These are phyloP conservation scores for Colletotrichum zoysiae DNA, from an alignment of 2,329 filamentous ascomycete species.

Conservation along the genomic window DNA sequence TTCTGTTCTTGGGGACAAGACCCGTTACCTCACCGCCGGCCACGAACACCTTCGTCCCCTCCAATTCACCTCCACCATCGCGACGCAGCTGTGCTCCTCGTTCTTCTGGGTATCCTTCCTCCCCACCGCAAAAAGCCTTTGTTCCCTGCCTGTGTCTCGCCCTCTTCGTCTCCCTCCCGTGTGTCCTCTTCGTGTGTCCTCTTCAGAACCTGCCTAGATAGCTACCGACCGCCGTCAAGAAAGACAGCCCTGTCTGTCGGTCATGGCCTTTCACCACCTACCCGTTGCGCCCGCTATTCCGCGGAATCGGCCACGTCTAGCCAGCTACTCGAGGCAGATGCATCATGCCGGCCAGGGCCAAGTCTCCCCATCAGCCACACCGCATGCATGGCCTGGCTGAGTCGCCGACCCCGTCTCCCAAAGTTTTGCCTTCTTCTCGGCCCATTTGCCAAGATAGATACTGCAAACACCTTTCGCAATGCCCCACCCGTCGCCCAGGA, in stretches of 20 bases:
- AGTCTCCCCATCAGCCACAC: conserved; percentile 17
- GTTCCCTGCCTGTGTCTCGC: neutral
- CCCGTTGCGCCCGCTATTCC: neutral
- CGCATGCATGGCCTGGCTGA: conserved; percentile 1
- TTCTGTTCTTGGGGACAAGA: neutral
- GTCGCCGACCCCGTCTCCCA: conserved; percentile 16
- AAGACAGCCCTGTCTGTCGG: neutral
- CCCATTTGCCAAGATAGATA: conserved; percentile 9
- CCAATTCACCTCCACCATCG: neutral
- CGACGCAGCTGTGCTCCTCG: neutral
- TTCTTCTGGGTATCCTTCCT: conserved; percentile 33
- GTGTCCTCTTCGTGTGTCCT: conserved; percentile 1
- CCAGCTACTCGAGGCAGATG: neutral
- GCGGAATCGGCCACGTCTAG: neutral
- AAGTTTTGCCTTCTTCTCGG: conserved; percentile 15
- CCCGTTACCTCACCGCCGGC: neutral
- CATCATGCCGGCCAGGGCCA: neutral
- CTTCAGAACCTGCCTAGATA: neutral
- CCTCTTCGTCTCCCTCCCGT: neutral
- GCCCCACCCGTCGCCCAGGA: conserved; percentile 26
- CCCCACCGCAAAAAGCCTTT: conserved; percentile 15
- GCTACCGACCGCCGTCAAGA: no score
- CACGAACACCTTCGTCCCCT: neutral
- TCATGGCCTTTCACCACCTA: neutral
- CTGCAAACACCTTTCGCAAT: conserved; percentile 36